Conservation (phyloP, 2,329 filamentous ascomycete genomes). For the Myriosclerotinia duriaeana region DNA sequence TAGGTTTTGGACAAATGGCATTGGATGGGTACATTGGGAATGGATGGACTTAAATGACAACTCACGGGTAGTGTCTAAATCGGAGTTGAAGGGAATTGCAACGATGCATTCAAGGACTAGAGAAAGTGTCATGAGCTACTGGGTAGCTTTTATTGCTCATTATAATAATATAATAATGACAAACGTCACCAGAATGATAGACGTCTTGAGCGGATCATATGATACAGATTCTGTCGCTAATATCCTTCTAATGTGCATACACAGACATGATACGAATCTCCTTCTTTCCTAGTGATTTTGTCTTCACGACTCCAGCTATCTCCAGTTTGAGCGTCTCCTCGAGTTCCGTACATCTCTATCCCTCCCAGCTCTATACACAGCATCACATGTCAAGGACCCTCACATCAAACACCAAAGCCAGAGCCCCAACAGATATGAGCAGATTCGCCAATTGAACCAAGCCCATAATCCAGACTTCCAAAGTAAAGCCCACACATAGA, state of each 20-base stretch:
- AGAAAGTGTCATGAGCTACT: background rate
- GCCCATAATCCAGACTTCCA: background rate
- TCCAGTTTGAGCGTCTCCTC: background rate
- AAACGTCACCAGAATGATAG: background rate
- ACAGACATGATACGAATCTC: conserved; percentile 3
- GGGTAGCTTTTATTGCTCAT: background rate
- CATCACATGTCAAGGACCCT: background rate
- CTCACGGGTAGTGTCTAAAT: background rate
- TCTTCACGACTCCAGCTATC: background rate
- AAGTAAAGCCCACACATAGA: background rate
- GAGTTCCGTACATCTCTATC: background rate
- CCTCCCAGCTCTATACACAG: background rate
- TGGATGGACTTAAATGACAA: conserved; percentile 1
- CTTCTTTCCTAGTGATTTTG: background rate
- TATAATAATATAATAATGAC: background rate
- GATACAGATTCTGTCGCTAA: conserved; percentile 15
- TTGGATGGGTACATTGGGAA: background rate
- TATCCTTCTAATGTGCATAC: conserved; percentile 13
- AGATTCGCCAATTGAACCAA: background rate
- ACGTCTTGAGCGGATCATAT: conserved; percentile 10
- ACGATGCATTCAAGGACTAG: background rate
- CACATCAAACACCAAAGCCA: background rate
- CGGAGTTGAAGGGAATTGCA: background rate
- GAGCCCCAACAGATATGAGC: background rate
- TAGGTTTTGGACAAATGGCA: background rate